Conservation (phyloP, 306 rosid species). For the Acacia melanoxylon region DNA sequence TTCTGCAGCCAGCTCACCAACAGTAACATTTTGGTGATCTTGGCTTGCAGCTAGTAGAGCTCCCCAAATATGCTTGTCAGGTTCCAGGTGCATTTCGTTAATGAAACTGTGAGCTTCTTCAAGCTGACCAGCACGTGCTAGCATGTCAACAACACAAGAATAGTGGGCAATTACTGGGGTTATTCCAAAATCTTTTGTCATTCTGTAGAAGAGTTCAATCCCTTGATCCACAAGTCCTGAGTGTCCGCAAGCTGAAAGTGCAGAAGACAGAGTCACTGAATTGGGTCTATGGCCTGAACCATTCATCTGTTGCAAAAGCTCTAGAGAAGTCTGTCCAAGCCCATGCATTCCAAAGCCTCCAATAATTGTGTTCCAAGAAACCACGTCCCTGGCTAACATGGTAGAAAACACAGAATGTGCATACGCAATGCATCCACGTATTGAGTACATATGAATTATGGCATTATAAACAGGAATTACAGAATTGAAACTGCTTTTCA, state of each 20-base stretch:
- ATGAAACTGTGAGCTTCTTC: constrained; percentile 52
- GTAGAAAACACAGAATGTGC: constrained; percentile 45
- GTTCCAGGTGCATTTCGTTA: constrained; percentile 37
- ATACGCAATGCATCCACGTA: constrained; percentile 42
- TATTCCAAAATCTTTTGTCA: constrained; percentile 40
- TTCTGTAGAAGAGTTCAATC: constrained; percentile 45
- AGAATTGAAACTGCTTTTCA: constrained; percentile 25
- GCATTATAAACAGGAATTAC: constrained; percentile 43
- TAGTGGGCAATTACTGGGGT: constrained; percentile 44
- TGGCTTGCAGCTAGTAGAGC: constrained; percentile 56
- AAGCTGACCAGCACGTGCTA: constrained; percentile 44
- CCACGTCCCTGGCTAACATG: constrained; percentile 41
- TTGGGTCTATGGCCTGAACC: constrained; percentile 31
- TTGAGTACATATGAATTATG: constrained; percentile 45
- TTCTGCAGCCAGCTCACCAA: constrained; percentile 48
- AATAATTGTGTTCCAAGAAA: constrained; percentile 55
- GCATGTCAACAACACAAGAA: constrained; percentile 54
- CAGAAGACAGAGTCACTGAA: constrained; percentile 49
- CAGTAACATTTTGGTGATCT: constrained; percentile 45
- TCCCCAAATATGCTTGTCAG: constrained; percentile 52
- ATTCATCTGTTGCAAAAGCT: constrained; percentile 47
- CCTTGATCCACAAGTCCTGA: constrained; percentile 55
- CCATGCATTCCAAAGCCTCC: constrained; percentile 56
- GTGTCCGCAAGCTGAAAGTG: constrained; percentile 56
- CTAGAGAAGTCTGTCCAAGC: constrained; percentile 41